Evolutionary conservation across 108 stramenopile species (phyloP), one percentile per base, ranked within the genome.

Genomic region (Cyclotella distinguenda): DNA sequence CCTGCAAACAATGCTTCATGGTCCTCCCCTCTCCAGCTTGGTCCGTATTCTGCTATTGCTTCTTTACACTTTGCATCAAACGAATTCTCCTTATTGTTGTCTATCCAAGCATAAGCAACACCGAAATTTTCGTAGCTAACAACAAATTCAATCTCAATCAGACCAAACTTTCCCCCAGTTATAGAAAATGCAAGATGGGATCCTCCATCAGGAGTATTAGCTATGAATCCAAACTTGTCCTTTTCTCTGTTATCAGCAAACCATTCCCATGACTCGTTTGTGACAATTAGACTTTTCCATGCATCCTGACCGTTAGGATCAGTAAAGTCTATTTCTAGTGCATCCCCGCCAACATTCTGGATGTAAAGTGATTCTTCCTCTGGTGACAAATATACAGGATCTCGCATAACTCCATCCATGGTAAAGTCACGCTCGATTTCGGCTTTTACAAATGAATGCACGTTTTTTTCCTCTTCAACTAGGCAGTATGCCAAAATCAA

Each of bases 221-320:
- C 44, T 13, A 74, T 74, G n/a, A 66, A 49, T 16, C 72, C 72
- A 60, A 51, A 74, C 48, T 74, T 74, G 64, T 74, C 72, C 13
- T 66, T 66, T 49, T 66, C 64, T 53, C 19, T 44, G 21, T 74
- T 74, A 44, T 74, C 72, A 6, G 72, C 72, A 60, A 35, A 66
- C 64, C 64, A 74, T 18, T 30, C 38, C 72, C 72, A 74, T 30
- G 44, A 54, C n/a, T 74, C 51, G 7, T 59, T 65, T 1, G 49
- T 27, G 16, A 52, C 23, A 36, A 65, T 26, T 13, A 33, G 13
- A 18, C 60, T 55, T 18, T 59, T 50, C 72, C 72, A 74, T 0
- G 0, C 16, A 28, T 42, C 28, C 22, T 74, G 45, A 26, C 50
- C 64, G 36, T 52, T 25, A 18, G 65, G 74, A 62, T 67, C 65